Evolutionary conservation across 2,329 filamentous ascomycete genomes (phyloP).

Genomic region (Calonectria leucothoes): DNA sequence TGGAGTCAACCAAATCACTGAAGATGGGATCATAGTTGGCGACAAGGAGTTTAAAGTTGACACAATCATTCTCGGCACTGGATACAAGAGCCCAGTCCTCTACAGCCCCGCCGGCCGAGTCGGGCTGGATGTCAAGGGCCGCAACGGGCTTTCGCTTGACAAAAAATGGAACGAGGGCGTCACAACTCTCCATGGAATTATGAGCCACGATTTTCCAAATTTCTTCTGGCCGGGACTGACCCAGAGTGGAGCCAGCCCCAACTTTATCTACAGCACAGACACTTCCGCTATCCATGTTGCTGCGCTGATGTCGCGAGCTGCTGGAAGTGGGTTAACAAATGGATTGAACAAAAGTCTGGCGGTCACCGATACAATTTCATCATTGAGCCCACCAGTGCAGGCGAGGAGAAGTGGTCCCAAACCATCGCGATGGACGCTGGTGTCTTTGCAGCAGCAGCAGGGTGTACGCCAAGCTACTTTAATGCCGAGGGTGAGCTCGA

Average conservation of each 20-base stretch:
- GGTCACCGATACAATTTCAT: slow-evolving; percentile 23
- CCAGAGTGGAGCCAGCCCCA: slow-evolving; percentile 54
- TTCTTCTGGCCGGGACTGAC: slow-evolving; percentile 58
- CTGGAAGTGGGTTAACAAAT: too few species aligned
- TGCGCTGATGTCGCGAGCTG: slow-evolving; percentile 47
- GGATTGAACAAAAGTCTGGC: slow-evolving; percentile 8
- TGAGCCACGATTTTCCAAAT: slow-evolving; percentile 64
- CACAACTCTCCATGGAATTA: slow-evolving; percentile 63
- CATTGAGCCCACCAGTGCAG: slow-evolving; percentile 58
- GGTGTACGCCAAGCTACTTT: slow-evolving; percentile 66
- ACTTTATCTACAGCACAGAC: slow-evolving; percentile 52
- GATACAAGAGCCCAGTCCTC: slow-evolving; percentile 50
- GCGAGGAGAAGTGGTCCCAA: slow-evolving; percentile 59
- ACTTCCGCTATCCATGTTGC: slow-evolving; percentile 54
- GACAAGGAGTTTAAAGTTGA: slow-evolving; percentile 6
- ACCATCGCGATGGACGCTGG: slow-evolving; percentile 53
- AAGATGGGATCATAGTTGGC: not conserved
- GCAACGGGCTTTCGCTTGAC: slow-evolving; percentile 55
- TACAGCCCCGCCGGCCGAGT: slow-evolving; percentile 34
- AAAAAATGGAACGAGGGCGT: slow-evolving; percentile 58
- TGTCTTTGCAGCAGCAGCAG: slow-evolving; percentile 51
- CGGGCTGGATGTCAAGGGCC: slow-evolving; percentile 52
- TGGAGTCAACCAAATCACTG: not conserved
- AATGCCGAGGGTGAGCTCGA: slow-evolving; percentile 55
- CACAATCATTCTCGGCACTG: slow-evolving; percentile 43